Percentiles rank a stretch among this genome's conserved stretches.
phyloP scores from a whole-genome alignment of 495 filamentous ascomycete genomes.

The Tuber melanosporum region DNA sequence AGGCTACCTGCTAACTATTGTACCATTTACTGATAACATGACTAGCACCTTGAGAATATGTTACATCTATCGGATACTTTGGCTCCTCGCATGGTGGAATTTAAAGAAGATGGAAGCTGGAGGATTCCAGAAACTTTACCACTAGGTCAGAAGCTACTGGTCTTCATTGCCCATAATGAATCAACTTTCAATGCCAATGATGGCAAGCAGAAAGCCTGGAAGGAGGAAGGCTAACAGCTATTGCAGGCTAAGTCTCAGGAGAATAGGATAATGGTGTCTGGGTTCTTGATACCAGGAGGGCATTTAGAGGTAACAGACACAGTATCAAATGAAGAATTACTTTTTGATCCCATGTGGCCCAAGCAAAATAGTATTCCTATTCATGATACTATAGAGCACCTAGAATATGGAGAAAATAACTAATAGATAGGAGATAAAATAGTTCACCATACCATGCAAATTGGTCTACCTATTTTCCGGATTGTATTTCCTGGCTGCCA shows the following conservation, averaged over 20 bases:
- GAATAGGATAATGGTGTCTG: background rate
- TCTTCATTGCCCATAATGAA: background rate
- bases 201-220: background rate
- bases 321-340: background rate
- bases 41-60: too few relatives aligned
- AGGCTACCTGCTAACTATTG: too few relatives aligned
- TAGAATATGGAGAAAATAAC: background rate
- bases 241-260: background rate
- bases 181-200: background rate
- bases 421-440: background rate
- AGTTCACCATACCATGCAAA: background rate
- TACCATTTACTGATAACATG: too few relatives aligned
- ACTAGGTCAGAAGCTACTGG: background rate
- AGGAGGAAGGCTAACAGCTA: background rate
- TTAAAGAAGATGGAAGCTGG: background rate
- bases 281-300: background rate
- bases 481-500: constrained; percentile 10
- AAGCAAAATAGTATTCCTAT: background rate
- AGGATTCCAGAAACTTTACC: background rate
- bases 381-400: background rate
- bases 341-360: background rate
- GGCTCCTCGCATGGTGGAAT: background rate
- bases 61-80: background rate
- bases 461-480: constrained; percentile 8
- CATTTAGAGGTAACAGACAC: background rate